Percentiles rank a stretch among this genome's conserved stretches.
Conservation (phyloP, 2,329 filamentous ascomycete species). For the Thelonectria blattea region DNA sequence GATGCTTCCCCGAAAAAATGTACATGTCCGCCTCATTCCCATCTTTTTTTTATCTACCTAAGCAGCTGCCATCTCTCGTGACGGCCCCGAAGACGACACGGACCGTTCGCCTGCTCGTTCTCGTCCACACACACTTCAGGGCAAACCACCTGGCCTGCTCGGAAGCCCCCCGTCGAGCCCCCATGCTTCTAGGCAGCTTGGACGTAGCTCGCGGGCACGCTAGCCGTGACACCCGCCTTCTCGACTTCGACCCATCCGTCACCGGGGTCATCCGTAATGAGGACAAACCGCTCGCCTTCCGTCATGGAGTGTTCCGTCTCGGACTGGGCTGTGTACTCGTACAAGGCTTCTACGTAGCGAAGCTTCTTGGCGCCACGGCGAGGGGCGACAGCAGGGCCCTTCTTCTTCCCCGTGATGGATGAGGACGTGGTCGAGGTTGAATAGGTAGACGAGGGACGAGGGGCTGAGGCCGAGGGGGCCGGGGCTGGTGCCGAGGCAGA, state of each 20-base stretch:
- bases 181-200: constrained; percentile 65
- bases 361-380: constrained; percentile 91
- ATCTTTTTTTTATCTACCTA: constrained; percentile 12
- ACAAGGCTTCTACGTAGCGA: constrained; percentile 90
- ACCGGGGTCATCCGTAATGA: constrained; percentile 85
- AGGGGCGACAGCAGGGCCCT: constrained; percentile 90
- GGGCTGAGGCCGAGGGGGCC: constrained; percentile 51
- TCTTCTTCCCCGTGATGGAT: constrained; percentile 69
- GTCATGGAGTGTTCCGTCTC: constrained; percentile 88
- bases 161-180: neutral
- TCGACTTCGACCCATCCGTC: constrained; percentile 99
- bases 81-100: constrained; percentile 15
- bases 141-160: neutral
- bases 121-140: constrained; percentile 27
- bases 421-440: constrained; percentile 68
- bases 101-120: constrained; percentile 9
- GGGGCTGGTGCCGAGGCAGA: constrained; percentile 50
- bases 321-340: constrained; percentile 86
- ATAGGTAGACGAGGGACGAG: constrained; percentile 76
- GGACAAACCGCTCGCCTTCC: constrained; percentile 89
- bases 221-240: constrained; percentile 82
- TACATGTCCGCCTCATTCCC: constrained; percentile 12
- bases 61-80: constrained; percentile 7
- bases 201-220: constrained; percentile 93
- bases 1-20: constrained; percentile 25